Evolutionary conservation across 331 rosid species (phyloP).

Genomic region (Telfairia occidentalis): DNA sequence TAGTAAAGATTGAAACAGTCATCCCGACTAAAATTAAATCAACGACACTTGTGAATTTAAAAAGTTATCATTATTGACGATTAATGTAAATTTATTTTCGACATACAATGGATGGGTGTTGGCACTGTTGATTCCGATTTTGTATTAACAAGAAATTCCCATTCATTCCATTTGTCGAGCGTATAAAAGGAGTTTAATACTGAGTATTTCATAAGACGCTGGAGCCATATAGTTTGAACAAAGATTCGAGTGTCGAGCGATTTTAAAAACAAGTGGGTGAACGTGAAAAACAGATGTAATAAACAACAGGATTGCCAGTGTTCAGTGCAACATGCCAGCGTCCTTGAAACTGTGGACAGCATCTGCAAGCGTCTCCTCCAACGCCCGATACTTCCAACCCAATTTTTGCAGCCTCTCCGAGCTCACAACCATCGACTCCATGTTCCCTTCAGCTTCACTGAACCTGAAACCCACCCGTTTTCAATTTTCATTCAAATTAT

Average conservation of each 20-base stretch:
- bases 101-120: no score
- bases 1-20: no score
- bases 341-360: slow-evolving; percentile 36
- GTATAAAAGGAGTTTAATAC: no score
- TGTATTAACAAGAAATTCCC: no score
- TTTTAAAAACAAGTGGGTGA: background rate
- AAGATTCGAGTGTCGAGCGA: background rate
- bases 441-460: background rate
- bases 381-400: slow-evolving; percentile 47
- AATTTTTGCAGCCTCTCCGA: slow-evolving; percentile 37
- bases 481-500: background rate
- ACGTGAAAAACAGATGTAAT: background rate
- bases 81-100: no score
- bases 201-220: no score
- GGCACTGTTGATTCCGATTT: no score
- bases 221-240: no score
- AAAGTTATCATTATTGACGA: no score
- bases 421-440: slow-evolving; percentile 9
- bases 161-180: no score
- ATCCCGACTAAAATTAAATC: no score
- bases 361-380: slow-evolving; percentile 49
- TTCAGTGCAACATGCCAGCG: slow-evolving; percentile 18
- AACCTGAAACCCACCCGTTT: slow-evolving; percentile 3
- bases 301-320: background rate
- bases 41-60: no score